Evolutionary conservation across 345 rosid species (phyloP), one percentile per base, ranked within the genome.

Genomic region (Pugionium cornutum): DNA sequence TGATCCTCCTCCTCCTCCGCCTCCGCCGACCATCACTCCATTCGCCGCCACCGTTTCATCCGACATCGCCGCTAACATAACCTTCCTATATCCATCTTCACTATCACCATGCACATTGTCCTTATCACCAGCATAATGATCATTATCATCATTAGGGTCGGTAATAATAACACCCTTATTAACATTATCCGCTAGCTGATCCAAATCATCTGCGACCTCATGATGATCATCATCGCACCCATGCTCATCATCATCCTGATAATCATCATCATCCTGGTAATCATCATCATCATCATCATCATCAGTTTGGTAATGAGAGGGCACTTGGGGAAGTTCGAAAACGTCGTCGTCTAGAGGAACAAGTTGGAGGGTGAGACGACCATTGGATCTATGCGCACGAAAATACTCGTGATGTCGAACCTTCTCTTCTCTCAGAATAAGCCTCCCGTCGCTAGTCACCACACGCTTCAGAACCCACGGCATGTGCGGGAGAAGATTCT

Each of bases 321-420:
- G 69, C 6, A 53, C 64, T 48, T 32, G 75, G 2, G 73, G 73
- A 51, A 74, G 64, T 6, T 54, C 59, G 30, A 74, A 68, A 46
- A 47, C 66, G 45, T 68, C 70, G 39, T 50, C 75, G 45, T 81
- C 83, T 4, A 85, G 6, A 36, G 77, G 83, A 55, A 89, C 83
- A 45, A 89, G 83, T 10, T 84, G 86, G 73, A 89, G 78, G 36
- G 83, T 86, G 29, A 89, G 88, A 53, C 92, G 86, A 6, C 96
- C 94, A 18, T 83, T 73, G 57, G 83, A 78, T 58, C 96, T 80
- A 32, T 82, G 68, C 1, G 89, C 96, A 41, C 64, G 69, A 8
- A 89, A 81, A 26, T 89, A 89, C 75, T 86, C 96, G 9, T 82
- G 89, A 47, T 76, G 89, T 55, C 64, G 80, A 36, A 82, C 87